These are phyloP conservation scores for Circinella minor DNA, from an alignment of 371 early-diverging fungal genomes.

Conservation along the genomic window DNA sequence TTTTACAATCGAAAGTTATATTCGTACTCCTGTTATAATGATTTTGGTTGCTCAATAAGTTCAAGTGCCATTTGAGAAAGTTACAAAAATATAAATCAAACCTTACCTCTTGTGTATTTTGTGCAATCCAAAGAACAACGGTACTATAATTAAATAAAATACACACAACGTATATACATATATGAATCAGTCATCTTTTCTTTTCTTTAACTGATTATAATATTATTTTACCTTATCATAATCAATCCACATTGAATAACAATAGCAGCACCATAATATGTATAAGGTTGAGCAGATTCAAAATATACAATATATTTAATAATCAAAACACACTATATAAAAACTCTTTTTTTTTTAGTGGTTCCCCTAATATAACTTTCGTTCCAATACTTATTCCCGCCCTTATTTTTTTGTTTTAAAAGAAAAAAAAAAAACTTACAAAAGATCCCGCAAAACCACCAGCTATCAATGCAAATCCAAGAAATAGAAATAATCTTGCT, in stretches of 20 bases:
- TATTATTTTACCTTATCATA: slow-evolving; percentile 67
- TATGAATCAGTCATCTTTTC: not conserved
- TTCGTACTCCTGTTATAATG: slow-evolving; percentile 28
- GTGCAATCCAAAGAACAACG: slow-evolving; percentile 51
- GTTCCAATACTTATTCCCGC: not conserved
- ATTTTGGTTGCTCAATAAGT: not conserved
- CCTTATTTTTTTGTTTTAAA: not conserved
- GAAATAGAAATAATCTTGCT: slow-evolving; percentile 75
- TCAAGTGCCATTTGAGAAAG: not conserved
- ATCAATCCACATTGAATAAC: slow-evolving; percentile 72
- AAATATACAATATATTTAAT: slow-evolving; percentile 71
- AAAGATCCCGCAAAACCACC: slow-evolving; percentile 79
- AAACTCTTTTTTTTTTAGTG: not conserved
- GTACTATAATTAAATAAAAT: slow-evolving; percentile 30
- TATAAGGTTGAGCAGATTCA: slow-evolving; percentile 59
- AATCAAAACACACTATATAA: slow-evolving; percentile 65
- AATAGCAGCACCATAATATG: slow-evolving; percentile 72
- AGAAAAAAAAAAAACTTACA: slow-evolving; percentile 43
- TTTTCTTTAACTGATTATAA: not conserved
- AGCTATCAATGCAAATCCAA: slow-evolving; percentile 81
- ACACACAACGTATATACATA: not conserved
- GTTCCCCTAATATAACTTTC: too few relatives aligned
- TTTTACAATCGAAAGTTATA: slow-evolving; percentile 24
- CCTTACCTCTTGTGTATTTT: slow-evolving; percentile 50
- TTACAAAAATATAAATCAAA: not conserved